Conservation (phyloP, 2,329 filamentous ascomycete species). For the Fusarium foetens region DNA sequence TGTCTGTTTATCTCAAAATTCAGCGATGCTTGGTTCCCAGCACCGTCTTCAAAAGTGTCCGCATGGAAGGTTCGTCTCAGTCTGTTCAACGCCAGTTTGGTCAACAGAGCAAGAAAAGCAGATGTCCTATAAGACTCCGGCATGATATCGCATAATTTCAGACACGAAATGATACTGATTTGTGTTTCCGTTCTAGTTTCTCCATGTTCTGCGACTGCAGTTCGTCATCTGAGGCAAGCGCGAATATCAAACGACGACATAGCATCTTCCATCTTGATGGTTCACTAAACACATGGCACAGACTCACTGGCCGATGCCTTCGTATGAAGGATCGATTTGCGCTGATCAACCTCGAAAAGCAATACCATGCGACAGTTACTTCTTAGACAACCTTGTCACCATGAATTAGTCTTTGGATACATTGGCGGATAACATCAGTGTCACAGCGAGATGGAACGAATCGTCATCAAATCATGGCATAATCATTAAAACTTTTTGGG, state of each 20-base stretch:
- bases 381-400: not conserved
- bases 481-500: conserved; percentile 35
- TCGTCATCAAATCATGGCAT: conserved; percentile 24
- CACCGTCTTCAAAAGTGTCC: not conserved
- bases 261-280: not conserved
- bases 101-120: not conserved
- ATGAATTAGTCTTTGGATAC: too few species aligned
- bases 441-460: not conserved
- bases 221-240: not conserved
- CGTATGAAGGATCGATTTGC: not conserved
- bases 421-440: too few species aligned
- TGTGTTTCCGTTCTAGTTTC: not conserved
- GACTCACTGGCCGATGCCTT: too few species aligned
- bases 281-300: not conserved
- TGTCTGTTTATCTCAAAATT: not conserved
- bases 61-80: not conserved
- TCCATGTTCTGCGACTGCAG: too few species aligned
- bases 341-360: not conserved
- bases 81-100: not conserved
- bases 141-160: too few species aligned
- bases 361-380: not conserved
- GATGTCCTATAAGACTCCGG: fast-evolving
- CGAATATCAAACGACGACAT: not conserved
- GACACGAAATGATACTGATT: not conserved
- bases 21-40: not conserved